Conservation (phyloP, 2,329 filamentous ascomycete species). For the Pseudopithomyces maydicus region DNA sequence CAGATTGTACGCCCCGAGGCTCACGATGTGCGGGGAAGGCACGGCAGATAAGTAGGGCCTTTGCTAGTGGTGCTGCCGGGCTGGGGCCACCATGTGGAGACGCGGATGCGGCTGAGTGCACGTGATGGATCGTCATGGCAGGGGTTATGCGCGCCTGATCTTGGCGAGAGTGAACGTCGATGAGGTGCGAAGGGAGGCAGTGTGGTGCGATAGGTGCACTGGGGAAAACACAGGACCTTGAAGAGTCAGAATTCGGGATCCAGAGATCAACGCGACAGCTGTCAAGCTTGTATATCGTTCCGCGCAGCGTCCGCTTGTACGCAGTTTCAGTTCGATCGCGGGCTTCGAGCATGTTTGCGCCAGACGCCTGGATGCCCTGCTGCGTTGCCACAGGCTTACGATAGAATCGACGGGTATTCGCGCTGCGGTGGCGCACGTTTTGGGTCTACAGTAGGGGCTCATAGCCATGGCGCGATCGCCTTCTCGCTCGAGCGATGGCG, state of each 20-base stretch:
- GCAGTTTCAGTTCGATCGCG: neutral
- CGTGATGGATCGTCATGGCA: neutral
- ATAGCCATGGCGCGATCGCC: conserved; percentile 39
- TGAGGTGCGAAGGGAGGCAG: neutral
- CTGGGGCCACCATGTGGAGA: no score
- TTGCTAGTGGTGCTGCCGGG: neutral
- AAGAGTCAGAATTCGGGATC: neutral
- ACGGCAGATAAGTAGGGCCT: neutral
- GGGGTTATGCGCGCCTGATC: neutral
- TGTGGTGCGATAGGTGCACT: neutral
- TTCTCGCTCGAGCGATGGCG: conserved; percentile 43
- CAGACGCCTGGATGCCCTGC: neutral
- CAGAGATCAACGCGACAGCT: neutral
- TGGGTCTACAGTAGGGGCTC: neutral
- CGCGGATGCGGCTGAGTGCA: conserved; percentile 2
- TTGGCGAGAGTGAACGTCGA: neutral
- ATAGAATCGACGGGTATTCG: no score
- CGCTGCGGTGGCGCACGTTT: no score
- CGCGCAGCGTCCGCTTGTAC: neutral
- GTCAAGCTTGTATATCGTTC: neutral
- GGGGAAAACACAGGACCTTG: neutral
- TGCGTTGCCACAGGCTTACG: neutral
- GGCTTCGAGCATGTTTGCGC: conserved; percentile 11
- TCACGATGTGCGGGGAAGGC: neutral
- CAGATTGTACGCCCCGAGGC: neutral